These are phyloP conservation scores for Aspergillus bridgeri DNA, from an alignment of 495 filamentous ascomycete genomes.

Conservation along the genomic window DNA sequence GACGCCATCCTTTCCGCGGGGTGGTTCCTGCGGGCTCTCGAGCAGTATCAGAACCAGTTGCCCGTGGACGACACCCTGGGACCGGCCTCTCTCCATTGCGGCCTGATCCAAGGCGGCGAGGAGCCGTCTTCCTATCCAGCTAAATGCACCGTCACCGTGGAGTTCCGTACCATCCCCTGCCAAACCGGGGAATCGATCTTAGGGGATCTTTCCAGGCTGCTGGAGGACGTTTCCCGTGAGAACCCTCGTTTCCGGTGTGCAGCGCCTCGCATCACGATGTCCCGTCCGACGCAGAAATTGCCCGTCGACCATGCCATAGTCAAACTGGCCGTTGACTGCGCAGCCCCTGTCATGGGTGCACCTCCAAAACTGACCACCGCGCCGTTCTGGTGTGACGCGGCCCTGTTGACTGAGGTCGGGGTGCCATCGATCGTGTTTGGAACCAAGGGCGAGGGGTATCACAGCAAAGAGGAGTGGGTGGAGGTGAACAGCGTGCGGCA, in stretches of 20 bases:
- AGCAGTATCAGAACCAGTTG: constrained; percentile 32
- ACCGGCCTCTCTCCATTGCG: constrained; percentile 39
- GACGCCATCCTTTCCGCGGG: constrained; percentile 45
- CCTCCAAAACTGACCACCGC: constrained; percentile 18
- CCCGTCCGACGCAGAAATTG: constrained; percentile 34
- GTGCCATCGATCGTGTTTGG: constrained; percentile 43
- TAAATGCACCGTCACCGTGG: constrained; percentile 39
- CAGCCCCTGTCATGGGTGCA: constrained; percentile 14
- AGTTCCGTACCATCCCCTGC: constrained; percentile 41
- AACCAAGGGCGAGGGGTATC: constrained; percentile 38
- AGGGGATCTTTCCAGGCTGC: constrained; percentile 24
- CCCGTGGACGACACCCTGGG: constrained; percentile 30
- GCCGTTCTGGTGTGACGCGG: constrained; percentile 45
- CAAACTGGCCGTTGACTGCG: constrained; percentile 18
- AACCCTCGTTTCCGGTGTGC: constrained; percentile 26
- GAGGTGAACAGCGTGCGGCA: constrained; percentile 32
- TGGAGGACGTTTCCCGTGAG: constrained; percentile 18
- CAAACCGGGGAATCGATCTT: constrained; percentile 32
- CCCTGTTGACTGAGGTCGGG: constrained; percentile 35
- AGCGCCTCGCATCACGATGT: constrained; percentile 29
- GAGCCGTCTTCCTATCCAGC: constrained; percentile 47
- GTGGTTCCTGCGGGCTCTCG: constrained; percentile 40
- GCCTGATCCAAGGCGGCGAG: constrained; percentile 45
- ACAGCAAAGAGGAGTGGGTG: constrained; percentile 47
- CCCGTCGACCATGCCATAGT: constrained; percentile 33